Evolutionary conservation across 345 rosid genomes (phyloP).

Genomic region (Atalantia buxifolia): DNA sequence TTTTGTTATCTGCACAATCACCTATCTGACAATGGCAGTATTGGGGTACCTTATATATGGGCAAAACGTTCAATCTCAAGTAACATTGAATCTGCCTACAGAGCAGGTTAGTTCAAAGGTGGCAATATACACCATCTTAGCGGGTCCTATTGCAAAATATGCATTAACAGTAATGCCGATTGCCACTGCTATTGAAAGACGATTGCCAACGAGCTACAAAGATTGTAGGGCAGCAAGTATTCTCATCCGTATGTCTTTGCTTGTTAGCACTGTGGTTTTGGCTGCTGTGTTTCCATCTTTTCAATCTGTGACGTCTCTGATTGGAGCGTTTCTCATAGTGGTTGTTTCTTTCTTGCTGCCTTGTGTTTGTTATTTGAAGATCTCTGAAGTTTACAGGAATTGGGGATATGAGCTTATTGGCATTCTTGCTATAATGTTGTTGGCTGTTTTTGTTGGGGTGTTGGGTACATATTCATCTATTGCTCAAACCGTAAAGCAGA

Average conservation of each 20-base stretch:
- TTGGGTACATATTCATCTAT: slow-evolving; percentile 26
- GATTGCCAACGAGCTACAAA: slow-evolving; percentile 26
- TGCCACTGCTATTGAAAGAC: slow-evolving; percentile 20
- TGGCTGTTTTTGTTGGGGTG: slow-evolving; percentile 5
- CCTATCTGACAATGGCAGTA: slow-evolving; percentile 37
- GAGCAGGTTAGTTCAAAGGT: slow-evolving; percentile 36
- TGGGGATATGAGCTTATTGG: slow-evolving; percentile 15
- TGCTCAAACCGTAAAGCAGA: slow-evolving; percentile 3
- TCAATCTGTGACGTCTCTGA: slow-evolving; percentile 28
- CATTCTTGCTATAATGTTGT: slow-evolving; percentile 7
- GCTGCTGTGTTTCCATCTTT: slow-evolving; percentile 37
- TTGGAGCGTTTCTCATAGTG: slow-evolving; percentile 34
- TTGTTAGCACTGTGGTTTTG: slow-evolving; percentile 28
- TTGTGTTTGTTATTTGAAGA: slow-evolving; percentile 37
- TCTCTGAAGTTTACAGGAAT: slow-evolving; percentile 18
- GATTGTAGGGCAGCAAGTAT: slow-evolving; percentile 20
- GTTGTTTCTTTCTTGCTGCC: slow-evolving; percentile 36
- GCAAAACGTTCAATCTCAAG: slow-evolving; percentile 30
- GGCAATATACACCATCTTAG: slow-evolving; percentile 42
- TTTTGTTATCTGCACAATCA: slow-evolving; percentile 34
- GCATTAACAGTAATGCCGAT: slow-evolving; percentile 39
- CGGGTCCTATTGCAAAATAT: slow-evolving; percentile 39
- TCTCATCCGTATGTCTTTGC: slow-evolving; percentile 27
- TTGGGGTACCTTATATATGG: slow-evolving; percentile 43
- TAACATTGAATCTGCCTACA: slow-evolving; percentile 36